Percentiles rank a stretch among this genome's conserved stretches.
phyloP scores from a whole-genome alignment of 768 basidiomycete genomes.

The Dioszegia aurantiaca region DNA sequence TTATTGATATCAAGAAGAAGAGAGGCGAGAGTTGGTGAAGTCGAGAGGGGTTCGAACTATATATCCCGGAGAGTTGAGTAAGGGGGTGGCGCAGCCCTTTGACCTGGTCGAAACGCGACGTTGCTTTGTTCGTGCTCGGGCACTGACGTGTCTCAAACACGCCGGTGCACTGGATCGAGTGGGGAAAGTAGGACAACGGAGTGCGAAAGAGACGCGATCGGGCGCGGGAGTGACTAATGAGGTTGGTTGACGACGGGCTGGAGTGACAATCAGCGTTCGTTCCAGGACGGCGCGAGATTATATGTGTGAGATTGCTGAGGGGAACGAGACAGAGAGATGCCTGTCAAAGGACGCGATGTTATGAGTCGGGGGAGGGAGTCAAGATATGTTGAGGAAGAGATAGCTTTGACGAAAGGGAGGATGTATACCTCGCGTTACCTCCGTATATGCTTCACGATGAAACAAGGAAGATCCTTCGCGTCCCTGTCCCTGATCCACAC shows the following conservation, averaged over 20 bases:
- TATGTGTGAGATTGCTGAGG: not conserved
- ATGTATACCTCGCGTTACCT: not conserved
- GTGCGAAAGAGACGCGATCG: not conserved
- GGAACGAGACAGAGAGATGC: not conserved
- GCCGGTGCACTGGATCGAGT: not conserved
- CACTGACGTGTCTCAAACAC: slow-evolving; percentile 13
- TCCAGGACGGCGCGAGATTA: not conserved
- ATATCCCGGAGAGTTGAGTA: not conserved
- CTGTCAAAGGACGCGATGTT: slow-evolving; percentile 17
- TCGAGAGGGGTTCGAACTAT: slow-evolving; percentile 1
- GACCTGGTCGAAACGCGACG: slow-evolving; percentile 1
- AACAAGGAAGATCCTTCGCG: slow-evolving; percentile 1
- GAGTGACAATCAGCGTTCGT: not conserved
- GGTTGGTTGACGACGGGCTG: not conserved
- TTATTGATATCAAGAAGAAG: not conserved
- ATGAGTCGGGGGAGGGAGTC: not conserved
- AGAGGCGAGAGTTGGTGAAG: not conserved
- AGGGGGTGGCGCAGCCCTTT: slow-evolving; percentile 5
- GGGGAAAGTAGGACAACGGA: slow-evolving; percentile 6
- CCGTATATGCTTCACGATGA: not conserved
- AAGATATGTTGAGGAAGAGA: not conserved
- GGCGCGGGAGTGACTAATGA: not conserved
- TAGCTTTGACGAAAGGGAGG: too few relatives aligned
- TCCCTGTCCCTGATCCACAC: not conserved
- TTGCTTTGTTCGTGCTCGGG: not conserved